Evolutionary conservation across 345 rosid species (phyloP), one percentile per base, ranked within the genome.

Genomic region (Salix koriyanagi): DNA sequence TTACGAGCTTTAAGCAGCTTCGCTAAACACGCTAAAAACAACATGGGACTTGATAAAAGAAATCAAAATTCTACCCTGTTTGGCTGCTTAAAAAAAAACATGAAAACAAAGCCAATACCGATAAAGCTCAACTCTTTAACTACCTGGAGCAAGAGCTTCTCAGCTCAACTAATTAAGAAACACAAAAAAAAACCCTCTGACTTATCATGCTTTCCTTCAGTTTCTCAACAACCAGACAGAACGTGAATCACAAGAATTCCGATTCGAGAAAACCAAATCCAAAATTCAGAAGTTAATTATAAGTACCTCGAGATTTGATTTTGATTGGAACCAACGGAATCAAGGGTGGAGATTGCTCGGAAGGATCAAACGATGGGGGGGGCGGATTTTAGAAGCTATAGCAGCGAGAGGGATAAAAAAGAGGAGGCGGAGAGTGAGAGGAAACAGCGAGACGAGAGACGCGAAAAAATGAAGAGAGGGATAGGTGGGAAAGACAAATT

Each of bases 401-500:
- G 62, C 74, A 69, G 74, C 60, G 46, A 26, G 16, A 28, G 37
- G 44, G 61, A 42, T 39, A n/a, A 58, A 58, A n/a, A 58, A 16
- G 21, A 60, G 23, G 69, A 60, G 69, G 68, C 62, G 79, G 6
- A 68, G 44, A 26, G 71, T 16, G n/a, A 42, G 32, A 60, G 64
- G 25, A 52, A 37, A 65, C 56, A 25, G 34, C 16, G 73, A 56
- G 32, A 50, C 48, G 41, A 16, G 41, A 72, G 32, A 65, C 48
- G 41, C 28, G 41, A 72, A 73, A 64, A 62, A n/a, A 19, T 13
- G 30, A 26, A 28, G 11, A 19, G 16, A 19, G 7, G 42, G 42
- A 76, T 8, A 34, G 77, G 69, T 46, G 70, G 74, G 39, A 60
- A 46, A 26, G 74, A 62, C 74, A 65, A 79, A 61, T 73, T n/a